These are phyloP conservation scores for Jackrogersella minutella DNA, from an alignment of 495 filamentous ascomycete species.

Conservation along the genomic window DNA sequence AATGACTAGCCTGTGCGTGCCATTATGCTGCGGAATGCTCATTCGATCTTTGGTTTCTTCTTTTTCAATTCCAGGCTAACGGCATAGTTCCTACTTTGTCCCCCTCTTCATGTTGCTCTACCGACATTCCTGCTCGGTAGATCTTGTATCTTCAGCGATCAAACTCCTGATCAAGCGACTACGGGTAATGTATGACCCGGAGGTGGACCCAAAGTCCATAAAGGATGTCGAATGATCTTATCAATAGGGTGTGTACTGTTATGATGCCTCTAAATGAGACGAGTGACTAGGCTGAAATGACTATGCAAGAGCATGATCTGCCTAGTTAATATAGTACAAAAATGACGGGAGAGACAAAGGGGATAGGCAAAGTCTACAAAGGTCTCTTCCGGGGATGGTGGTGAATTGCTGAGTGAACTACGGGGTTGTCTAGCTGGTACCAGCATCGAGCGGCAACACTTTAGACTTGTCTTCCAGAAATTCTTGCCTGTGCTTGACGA, in stretches of 20 bases:
- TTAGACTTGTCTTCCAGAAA: conserved; percentile 62
- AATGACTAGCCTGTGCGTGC: conserved; percentile 9
- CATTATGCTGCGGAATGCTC: conserved; percentile 17
- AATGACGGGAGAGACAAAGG: conserved; percentile 3
- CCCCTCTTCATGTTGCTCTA: conserved; percentile 10
- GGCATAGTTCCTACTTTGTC: background rate
- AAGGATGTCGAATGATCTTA: conserved; percentile 5
- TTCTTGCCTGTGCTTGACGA: conserved; percentile 77
- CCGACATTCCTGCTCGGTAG: conserved; percentile 15
- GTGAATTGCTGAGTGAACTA: conserved; percentile 43
- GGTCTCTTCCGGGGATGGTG: conserved; percentile 16
- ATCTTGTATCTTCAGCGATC: conserved; percentile 8
- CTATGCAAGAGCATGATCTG: conserved; percentile 17
- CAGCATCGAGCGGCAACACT: conserved; percentile 53
- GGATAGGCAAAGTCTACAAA: conserved; percentile 34
- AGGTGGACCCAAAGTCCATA: conserved; percentile 3
- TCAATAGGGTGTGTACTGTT: conserved; percentile 6
- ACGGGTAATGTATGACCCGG: conserved; percentile 1
- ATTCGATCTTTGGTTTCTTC: conserved; percentile 5
- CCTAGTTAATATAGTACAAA: conserved; percentile 19
- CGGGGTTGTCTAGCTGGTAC: conserved; percentile 41
- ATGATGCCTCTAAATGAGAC: conserved; percentile 19
- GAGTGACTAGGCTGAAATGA: conserved; percentile 12
- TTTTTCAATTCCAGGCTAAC: conserved; percentile 7
- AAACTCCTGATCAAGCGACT: conserved; percentile 7